Base-by-base conservation (phyloP, 2,329 filamentous ascomycete genomes). In the Talaromyces sp. region DNA sequence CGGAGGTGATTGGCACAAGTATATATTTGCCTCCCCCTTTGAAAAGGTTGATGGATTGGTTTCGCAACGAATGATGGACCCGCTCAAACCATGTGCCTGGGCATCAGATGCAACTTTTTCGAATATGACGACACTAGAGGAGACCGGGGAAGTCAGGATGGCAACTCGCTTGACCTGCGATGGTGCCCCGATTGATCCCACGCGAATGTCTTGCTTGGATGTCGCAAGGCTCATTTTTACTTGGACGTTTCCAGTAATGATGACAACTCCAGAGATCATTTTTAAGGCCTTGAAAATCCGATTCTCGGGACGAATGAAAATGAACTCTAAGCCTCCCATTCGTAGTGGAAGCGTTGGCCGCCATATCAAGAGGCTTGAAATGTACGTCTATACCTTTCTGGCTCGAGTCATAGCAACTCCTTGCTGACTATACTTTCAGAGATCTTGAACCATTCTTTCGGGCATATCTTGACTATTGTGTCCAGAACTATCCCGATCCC, bases 41-140 rank as follows among this genome's bases (percentile, higher is more conserved):
- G 54, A 56, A 51, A 56, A 56, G n/a, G 54, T 56, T 9, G 54
- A 56, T 7, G 54, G 54, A 19, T 7, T 35, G 11, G 45, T 56
- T 51, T 56, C 54, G 13, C 33, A 51, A 15, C 19, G 45, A 15
- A 39, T 56, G 31, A 51, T 40, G 41, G 54, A 56, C 15, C 54
- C 43, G 9, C 31, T 51, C 8, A 17, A 40, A 13, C 41, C 41
- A 4, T 6, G 2, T 19, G 2, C 52, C 6, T 55, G 52, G 52
- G 13, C 13, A 43, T 10, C 28, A 6, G 36, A 45, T 45, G 39
- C 52, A 3, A 36, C 28, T 10, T 36, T 55, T 10, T 45, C 40
- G 5, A 55, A 55, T 17, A 55, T 45, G 40, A 55, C 39, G 15
- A 55, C 52, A 7, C 21, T 55, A 13, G 40, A 45, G 19, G 39